Percentiles rank a stretch among this genome's conserved stretches.
phyloP scores from a whole-genome alignment of 1,139 yeast species.

The Suhomyces kunorum region DNA sequence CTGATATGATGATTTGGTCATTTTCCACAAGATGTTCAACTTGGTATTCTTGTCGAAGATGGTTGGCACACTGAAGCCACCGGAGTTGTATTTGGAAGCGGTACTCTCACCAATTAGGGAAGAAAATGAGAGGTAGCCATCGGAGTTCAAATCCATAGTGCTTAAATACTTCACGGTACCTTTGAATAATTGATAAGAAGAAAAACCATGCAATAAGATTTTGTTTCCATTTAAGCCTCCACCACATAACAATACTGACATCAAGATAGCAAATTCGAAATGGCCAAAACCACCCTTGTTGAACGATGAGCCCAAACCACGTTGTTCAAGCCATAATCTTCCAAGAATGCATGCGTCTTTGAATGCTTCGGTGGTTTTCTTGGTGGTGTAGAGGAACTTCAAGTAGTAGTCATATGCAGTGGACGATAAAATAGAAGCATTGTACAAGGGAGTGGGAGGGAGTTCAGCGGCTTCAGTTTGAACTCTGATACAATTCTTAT shows the following conservation, averaged over 20 bases:
- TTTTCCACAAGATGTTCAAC: slow-evolving; percentile 78
- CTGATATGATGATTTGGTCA: slow-evolving; percentile 69
- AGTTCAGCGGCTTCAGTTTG: slow-evolving; percentile 48
- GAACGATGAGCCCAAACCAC: slow-evolving; percentile 69
- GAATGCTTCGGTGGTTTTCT: slow-evolving; percentile 79
- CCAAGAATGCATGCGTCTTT: slow-evolving; percentile 88
- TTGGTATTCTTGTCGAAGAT: slow-evolving; percentile 73
- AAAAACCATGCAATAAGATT: slow-evolving; percentile 79
- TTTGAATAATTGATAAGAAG: slow-evolving; percentile 89
- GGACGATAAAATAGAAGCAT: slow-evolving; percentile 73
- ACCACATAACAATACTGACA: slow-evolving; percentile 82
- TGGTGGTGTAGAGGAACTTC: slow-evolving; percentile 72
- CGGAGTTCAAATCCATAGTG: slow-evolving; percentile 61
- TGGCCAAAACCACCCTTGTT: slow-evolving; percentile 85
- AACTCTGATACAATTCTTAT: slow-evolving; percentile 76
- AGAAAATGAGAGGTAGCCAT: slow-evolving; percentile 68
- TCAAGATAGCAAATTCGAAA: slow-evolving; percentile 79
- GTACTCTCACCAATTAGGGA: slow-evolving; percentile 54
- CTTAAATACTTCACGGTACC: slow-evolving; percentile 83
- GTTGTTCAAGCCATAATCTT: slow-evolving; percentile 83
- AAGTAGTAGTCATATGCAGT: slow-evolving; percentile 68
- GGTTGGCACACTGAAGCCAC: slow-evolving; percentile 70
- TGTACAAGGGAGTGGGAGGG: slow-evolving; percentile 84
- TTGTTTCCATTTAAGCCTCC: slow-evolving; percentile 79
- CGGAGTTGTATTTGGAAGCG: slow-evolving; percentile 51